Evolutionary conservation across 352 stramenopile genomes (phyloP), one percentile per base, ranked within the genome.

Genomic region (Globisporangium uncinulatum): DNA sequence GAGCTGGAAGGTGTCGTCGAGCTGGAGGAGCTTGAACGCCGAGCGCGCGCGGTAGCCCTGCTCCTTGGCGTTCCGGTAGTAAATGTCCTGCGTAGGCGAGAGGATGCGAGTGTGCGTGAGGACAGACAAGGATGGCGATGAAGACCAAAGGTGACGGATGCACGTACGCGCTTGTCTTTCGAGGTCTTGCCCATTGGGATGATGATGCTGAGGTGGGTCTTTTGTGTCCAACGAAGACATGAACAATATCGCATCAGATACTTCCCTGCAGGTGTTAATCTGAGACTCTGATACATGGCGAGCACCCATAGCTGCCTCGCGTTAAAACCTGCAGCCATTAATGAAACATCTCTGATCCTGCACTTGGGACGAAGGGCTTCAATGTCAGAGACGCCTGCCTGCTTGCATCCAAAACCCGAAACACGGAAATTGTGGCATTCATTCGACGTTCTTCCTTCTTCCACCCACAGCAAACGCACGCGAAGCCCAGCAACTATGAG

Each of bases 21-120:
- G 75, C 65, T 99, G 97, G 11, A 99, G 66, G 19, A 99, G 72
- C 65, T 99, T 99, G 79, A 98, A 99, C 5, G 97, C 97, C 37
- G 92, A 98, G 42, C 97, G 86, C 36, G 98, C 97, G 61, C 98
- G 81, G 72, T 98, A 99, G 29, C 97, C 97, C 42, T 95, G 79
- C 59, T 97, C 83, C 69, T 97, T 97, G 21, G 90, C 90, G 57
- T 90, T 91, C 57, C 90, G 83, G 62, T 97, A 97, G 73, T 97
- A 97, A 21, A 97, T 97, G 47, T 97, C 90, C 77, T 94, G 60
- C 11, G 7, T 21, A 51, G 36, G 34, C 41, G n/a, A 15, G 36
- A 56, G 45, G 24, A 21, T 24, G 3, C 11, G n/a, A 41, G 29
- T 31, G 29, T 37, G 14, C 17, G 45, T 39, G n/a, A 47, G 29